phyloP scores from a whole-genome alignment of 2,329 filamentous ascomycete genomes.

The Venturiaceae sp. region DNA sequence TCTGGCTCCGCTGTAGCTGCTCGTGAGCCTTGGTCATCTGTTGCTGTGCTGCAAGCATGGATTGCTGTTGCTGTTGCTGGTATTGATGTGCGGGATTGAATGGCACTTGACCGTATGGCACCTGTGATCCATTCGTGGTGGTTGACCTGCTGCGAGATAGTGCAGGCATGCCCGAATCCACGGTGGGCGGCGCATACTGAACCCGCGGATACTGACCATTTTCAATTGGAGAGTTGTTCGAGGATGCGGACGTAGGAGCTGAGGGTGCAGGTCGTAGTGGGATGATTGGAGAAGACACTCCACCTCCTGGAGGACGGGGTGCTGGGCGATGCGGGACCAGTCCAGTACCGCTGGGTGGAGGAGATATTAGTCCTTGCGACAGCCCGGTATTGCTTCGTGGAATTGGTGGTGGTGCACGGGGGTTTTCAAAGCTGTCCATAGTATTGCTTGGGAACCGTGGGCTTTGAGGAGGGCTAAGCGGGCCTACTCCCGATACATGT shows the following conservation, averaged over 20 bases:
- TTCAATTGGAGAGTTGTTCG: constrained; percentile 9
- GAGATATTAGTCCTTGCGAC: constrained; percentile 20
- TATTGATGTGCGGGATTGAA: constrained; percentile 30
- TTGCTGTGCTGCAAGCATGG: constrained; percentile 70
- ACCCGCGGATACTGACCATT: constrained; percentile 29
- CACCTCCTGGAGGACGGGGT: constrained; percentile 66
- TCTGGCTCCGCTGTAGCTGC: constrained; percentile 62
- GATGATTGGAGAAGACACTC: constrained; percentile 32
- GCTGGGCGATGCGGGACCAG: constrained; percentile 76
- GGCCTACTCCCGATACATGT: constrained; percentile 33
- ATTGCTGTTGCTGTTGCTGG: constrained; percentile 74
- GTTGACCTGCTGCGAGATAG: constrained; percentile 22
- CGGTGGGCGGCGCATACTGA: constrained; percentile 31
- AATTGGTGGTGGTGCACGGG: constrained; percentile 82
- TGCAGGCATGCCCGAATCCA: constrained; percentile 15
- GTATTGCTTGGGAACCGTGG: constrained; percentile 75
- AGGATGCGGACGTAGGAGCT: constrained; percentile 34
- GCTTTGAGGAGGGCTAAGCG: constrained; percentile 69
- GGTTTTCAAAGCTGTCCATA: constrained; percentile 89
- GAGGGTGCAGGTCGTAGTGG: constrained; percentile 49
- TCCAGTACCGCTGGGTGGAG: constrained; percentile 33
- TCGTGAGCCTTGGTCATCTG: constrained; percentile 48
- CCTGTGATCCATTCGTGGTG: constrained; percentile 27
- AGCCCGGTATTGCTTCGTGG: constrained; percentile 40
- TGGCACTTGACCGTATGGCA: constrained; percentile 16